Evolutionary conservation across 805 yeast genomes (phyloP).

Genomic region (Metschnikowia reukaufii): DNA sequence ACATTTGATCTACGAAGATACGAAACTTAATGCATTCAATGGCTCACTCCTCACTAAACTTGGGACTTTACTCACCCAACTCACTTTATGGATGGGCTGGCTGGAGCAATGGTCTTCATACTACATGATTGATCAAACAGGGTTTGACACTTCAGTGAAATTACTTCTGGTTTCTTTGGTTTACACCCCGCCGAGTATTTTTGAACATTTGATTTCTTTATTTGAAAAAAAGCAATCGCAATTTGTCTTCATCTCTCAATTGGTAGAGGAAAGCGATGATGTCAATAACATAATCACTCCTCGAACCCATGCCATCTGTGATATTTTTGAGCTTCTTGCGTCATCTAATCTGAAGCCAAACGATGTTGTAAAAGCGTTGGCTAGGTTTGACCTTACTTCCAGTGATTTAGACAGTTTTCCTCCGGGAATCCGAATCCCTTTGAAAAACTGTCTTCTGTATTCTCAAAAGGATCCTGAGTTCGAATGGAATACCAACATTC

Average conservation of each 20-base stretch:
- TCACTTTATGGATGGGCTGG: conserved; percentile 75
- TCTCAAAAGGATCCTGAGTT: conserved; percentile 55
- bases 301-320: conserved; percentile 56
- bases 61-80: conserved; percentile 56
- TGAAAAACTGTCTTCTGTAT: conserved; percentile 57
- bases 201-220: conserved; percentile 55
- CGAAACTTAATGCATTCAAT: conserved; percentile 53
- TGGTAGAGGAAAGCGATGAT: conserved; percentile 60
- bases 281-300: conserved; percentile 66
- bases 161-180: conserved; percentile 48
- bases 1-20: conserved; percentile 78
- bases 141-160: conserved; percentile 40
- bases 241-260: conserved; percentile 64
- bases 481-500: conserved; percentile 46
- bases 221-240: conserved; percentile 45
- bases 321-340: conserved; percentile 61
- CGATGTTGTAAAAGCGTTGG: conserved; percentile 62
- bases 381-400: conserved; percentile 51
- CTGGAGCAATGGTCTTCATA: conserved; percentile 59
- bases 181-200: conserved; percentile 59
- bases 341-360: conserved; percentile 51
- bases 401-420: conserved; percentile 69
- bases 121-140: conserved; percentile 41
- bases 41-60: conserved; percentile 37
- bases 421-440: conserved; percentile 64